Conservation (phyloP, 176 grass and related monocot species). For the Musa acuminata region DNA sequence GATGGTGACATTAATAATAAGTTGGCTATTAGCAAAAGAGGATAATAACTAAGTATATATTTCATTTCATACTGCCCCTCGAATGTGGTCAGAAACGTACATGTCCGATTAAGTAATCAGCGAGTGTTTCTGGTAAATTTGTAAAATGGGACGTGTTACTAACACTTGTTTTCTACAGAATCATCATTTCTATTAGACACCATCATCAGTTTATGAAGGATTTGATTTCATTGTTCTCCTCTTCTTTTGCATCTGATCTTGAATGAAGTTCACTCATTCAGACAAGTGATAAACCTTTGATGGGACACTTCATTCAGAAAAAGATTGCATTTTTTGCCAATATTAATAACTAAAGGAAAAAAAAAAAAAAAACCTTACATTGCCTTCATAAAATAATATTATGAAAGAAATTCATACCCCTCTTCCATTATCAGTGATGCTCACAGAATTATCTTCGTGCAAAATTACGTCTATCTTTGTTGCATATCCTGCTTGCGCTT, state of each 20-base stretch:
- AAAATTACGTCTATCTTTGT: slow-evolving; percentile 70
- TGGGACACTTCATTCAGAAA: no score
- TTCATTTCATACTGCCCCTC: not conserved
- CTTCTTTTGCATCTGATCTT: no score
- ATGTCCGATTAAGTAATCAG: not conserved
- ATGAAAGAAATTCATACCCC: slow-evolving; percentile 50
- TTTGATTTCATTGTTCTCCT: not conserved
- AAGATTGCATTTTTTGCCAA: not conserved
- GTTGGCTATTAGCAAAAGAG: not conserved
- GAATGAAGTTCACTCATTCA: not conserved
- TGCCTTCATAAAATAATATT: not conserved
- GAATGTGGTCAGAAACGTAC: not conserved
- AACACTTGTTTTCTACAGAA: not conserved
- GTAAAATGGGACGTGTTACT: not conserved
- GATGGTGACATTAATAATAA: no score
- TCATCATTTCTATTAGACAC: not conserved
- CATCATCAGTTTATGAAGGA: not conserved
- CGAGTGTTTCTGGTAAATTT: not conserved
- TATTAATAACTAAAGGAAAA: slow-evolving; percentile 8
- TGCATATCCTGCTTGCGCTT: slow-evolving; percentile 80
- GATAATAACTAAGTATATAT: not conserved
- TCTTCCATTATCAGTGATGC: slow-evolving; percentile 74
- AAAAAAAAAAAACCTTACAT: not conserved
- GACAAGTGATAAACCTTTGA: no score
- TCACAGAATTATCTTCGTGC: slow-evolving; percentile 88